Conservation (phyloP, 1,284 basidiomycete species). For the Leccinum pallidistipes region DNA sequence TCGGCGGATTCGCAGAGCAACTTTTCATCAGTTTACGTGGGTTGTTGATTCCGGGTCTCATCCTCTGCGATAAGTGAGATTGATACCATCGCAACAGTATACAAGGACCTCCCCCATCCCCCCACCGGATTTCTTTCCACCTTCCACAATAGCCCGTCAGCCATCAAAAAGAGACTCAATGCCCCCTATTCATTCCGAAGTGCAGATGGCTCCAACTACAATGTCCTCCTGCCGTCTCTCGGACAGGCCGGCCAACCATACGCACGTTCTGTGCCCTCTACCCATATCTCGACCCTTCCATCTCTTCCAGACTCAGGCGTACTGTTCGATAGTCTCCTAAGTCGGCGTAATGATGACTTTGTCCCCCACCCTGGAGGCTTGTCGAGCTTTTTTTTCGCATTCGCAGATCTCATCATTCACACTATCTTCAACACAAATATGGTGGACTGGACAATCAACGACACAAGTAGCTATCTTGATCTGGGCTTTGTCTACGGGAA, state of each 20-base stretch:
- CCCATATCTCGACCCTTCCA: constrained; percentile 41
- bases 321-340: constrained; percentile 73
- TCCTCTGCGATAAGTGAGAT: neutral
- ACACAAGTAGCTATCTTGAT: constrained; percentile 76
- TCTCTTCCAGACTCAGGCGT: constrained; percentile 66
- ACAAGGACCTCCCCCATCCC: constrained; percentile 71
- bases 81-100: constrained; percentile 30
- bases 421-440: constrained; percentile 67
- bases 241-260: constrained; percentile 67
- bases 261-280: constrained; percentile 67
- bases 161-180: neutral
- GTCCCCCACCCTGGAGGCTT: constrained; percentile 58
- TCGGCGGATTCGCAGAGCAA: constrained; percentile 45
- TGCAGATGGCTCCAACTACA: constrained; percentile 62
- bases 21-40: constrained; percentile 50
- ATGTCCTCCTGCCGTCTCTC: constrained; percentile 51
- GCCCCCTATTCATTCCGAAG: constrained; percentile 52
- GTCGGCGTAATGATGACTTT: constrained; percentile 47
- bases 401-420: constrained; percentile 78
- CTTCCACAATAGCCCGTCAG: constrained; percentile 6
- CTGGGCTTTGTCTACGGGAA: constrained; percentile 75
- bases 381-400: constrained; percentile 72
- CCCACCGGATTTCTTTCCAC: constrained; percentile 49
- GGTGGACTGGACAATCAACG: constrained; percentile 57
- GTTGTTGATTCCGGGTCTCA: constrained; percentile 18